phyloP scores from a whole-genome alignment of 306 rosid species.

The Sphenostylis stenocarpa region DNA sequence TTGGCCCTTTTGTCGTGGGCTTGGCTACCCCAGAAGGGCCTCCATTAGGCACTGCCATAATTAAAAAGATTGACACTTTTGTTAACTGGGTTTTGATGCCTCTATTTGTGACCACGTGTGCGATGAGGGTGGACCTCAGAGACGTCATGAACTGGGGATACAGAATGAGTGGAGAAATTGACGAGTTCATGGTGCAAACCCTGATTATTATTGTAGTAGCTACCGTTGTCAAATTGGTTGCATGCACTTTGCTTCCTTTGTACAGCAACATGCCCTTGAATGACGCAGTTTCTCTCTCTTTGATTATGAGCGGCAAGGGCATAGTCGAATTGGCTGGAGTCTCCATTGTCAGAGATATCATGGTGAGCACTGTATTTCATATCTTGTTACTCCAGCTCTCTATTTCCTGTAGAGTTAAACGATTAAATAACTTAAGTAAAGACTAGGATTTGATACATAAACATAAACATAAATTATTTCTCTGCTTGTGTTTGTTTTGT shows the following conservation, averaged over 20 bases:
- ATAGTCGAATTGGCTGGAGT: slow-evolving; percentile 53
- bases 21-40: slow-evolving; percentile 72
- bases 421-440: no score
- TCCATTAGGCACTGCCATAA: slow-evolving; percentile 64
- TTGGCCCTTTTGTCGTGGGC: slow-evolving; percentile 62
- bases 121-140: slow-evolving; percentile 47
- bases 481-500: background rate
- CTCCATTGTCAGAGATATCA: slow-evolving; percentile 33
- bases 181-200: slow-evolving; percentile 10
- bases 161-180: background rate
- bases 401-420: background rate
- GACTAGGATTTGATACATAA: no score
- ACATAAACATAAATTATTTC: no score
- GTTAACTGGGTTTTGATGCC: slow-evolving; percentile 54
- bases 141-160: slow-evolving; percentile 12
- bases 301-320: slow-evolving; percentile 65
- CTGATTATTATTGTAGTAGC: background rate
- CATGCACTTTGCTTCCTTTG: slow-evolving; percentile 39
- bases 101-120: slow-evolving; percentile 46
- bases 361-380: slow-evolving; percentile 35
- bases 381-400: background rate
- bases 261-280: slow-evolving; percentile 40
- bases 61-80: slow-evolving; percentile 55
- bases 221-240: slow-evolving; percentile 35
- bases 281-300: slow-evolving; percentile 46